Percentiles rank a stretch among this genome's conserved stretches.
phyloP scores from a whole-genome alignment of 148 eudicot species.

The Vaccinium macrocarpon region DNA sequence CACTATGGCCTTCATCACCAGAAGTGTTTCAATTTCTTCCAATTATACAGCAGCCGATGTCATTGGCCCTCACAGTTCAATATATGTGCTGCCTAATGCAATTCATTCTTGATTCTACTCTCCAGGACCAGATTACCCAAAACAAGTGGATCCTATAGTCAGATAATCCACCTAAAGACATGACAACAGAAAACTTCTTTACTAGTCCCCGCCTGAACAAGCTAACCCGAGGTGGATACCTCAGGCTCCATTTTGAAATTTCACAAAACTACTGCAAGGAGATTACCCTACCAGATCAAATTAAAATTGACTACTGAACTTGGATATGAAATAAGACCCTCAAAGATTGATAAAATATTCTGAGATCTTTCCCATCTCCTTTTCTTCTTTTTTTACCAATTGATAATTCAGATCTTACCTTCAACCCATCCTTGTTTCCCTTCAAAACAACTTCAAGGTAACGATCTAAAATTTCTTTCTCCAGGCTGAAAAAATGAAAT shows the following conservation, averaged over 20 bases:
- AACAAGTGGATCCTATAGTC: neutral
- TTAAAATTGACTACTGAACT: neutral
- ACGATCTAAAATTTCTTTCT: constrained; percentile 91
- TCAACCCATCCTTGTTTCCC: constrained; percentile 96
- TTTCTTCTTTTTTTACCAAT: neutral
- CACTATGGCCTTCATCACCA: neutral
- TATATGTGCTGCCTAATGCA: neutral
- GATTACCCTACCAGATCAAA: neutral
- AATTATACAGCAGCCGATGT: neutral
- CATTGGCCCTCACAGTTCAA: neutral
- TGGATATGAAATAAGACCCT: neutral
- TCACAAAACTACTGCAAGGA: neutral
- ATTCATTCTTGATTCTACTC: neutral
- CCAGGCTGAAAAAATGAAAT: constrained; percentile 55
- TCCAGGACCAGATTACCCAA: neutral
- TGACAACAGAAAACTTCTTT: constrained; percentile 5
- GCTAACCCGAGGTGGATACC: neutral
- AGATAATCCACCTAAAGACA: neutral
- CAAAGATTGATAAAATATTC: neutral
- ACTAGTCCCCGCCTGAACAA: neutral
- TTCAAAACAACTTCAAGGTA: constrained; percentile 90
- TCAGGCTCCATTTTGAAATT: neutral
- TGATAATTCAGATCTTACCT: constrained; percentile 44
- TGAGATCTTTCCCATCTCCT: neutral
- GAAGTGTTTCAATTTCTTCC: neutral